Evolutionary conservation across 192 early-diverging fungal genomes (phyloP), one percentile per base, ranked within the genome.

Genomic region (Coemansia furcata): DNA sequence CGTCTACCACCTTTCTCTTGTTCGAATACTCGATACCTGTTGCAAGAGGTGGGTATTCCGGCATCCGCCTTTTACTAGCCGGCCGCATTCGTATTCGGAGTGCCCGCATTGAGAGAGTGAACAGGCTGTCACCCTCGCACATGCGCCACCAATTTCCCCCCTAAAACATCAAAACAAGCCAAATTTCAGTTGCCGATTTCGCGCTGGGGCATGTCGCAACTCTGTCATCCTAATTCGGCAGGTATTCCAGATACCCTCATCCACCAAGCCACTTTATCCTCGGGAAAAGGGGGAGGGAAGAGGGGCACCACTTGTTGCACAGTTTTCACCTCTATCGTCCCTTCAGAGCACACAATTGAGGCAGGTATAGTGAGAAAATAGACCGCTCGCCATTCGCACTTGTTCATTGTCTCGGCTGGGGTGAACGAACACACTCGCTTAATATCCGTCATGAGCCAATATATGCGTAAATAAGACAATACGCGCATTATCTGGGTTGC

Each of bases 261-360:
- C 50, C 23, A 19, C 36, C 58, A 60, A 60, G 58, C 58, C 58
- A 60, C 58, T 60, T 39, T 60, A 26, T 36, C 36, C n/a, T 60
- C 36, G 9, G 36, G n/a, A 19, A 38, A 59, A 38, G 29, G 15
- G 15, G 50, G 50, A 26, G 23, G 23, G 23, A 26, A 26, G 23
- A 26, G 23, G 23, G 23, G 23, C 23, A 26, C 23, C 23, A 26
- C 23, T 26, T 12, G 21, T 30, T 30, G 6, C 29, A 12, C 29
- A 26, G 15, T 14, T 26, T 15, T 30, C 26, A 4, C 10, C 26
- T 29, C 15, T 44, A 26, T 17, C 42, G 4, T 44, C 5, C 29
- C 52, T 55, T 12, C 54, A 57, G 15, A 26, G 50, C 30, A 32
- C 32, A 32, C 32, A 57, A 57, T 57, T 33, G 6, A 38, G n/a